phyloP scores from a whole-genome alignment of 192 early-diverging fungal genomes.

The Martensiomyces pterosporus region DNA sequence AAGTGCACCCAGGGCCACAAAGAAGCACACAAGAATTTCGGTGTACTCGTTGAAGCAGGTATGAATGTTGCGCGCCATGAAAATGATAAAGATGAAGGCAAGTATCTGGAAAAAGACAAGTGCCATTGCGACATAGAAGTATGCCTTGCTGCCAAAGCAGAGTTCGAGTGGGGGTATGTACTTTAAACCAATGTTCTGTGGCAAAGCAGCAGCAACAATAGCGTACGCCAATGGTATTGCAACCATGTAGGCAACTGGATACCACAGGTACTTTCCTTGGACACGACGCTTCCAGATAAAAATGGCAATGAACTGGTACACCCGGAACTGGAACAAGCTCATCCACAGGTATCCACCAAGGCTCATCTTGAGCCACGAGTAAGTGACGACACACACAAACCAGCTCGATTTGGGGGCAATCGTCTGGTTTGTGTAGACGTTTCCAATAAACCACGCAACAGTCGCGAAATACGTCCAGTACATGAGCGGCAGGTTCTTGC shows the following conservation, averaged over 20 bases:
- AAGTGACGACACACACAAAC: slow-evolving; percentile 31
- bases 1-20: slow-evolving; percentile 4
- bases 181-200: slow-evolving; percentile 11
- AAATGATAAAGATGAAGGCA: slow-evolving; percentile 14
- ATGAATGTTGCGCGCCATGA: slow-evolving; percentile 29
- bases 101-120: slow-evolving; percentile 23
- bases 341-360: slow-evolving; percentile 31
- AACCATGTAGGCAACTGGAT: slow-evolving; percentile 22
- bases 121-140: slow-evolving; percentile 22
- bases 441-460: slow-evolving; percentile 40
- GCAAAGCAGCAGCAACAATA: slow-evolving; percentile 23
- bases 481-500: slow-evolving; percentile 32
- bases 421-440: slow-evolving; percentile 13
- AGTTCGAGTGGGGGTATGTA: slow-evolving; percentile 19
- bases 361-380: slow-evolving; percentile 41
- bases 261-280: slow-evolving; percentile 24
- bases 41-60: slow-evolving; percentile 32
- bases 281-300: slow-evolving; percentile 28
- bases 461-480: slow-evolving; percentile 26
- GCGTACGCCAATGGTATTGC: slow-evolving; percentile 23
- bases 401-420: slow-evolving; percentile 15
- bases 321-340: slow-evolving; percentile 26
- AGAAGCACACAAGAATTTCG: slow-evolving; percentile 13
- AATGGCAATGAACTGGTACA: slow-evolving; percentile 27
- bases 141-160: slow-evolving; percentile 14